Evolutionary conservation across 2,329 filamentous ascomycete genomes (phyloP).

Genomic region (Beauveria sp.): DNA sequence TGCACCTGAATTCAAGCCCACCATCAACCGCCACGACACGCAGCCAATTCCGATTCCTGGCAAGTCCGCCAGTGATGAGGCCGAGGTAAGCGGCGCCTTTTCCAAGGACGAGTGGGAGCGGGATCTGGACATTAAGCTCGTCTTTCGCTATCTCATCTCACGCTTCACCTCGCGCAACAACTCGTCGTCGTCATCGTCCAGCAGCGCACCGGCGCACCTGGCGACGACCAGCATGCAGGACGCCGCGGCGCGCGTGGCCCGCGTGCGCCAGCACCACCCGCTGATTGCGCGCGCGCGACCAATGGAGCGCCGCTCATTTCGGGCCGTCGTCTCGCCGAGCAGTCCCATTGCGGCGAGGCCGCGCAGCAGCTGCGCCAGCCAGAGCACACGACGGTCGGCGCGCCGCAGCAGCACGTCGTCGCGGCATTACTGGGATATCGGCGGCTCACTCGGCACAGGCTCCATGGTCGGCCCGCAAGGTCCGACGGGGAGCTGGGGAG

Average conservation of each 20-base stretch:
- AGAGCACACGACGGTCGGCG: conserved; percentile 71
- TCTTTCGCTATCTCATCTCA: conserved; percentile 78
- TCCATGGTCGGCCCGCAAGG: conserved; percentile 60
- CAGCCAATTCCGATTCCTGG: conserved; percentile 31
- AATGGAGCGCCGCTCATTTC: conserved; percentile 49
- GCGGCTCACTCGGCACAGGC: conserved; percentile 69
- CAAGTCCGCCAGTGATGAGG: conserved; percentile 14
- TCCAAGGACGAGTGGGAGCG: conserved; percentile 86
- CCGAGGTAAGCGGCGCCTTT: conserved; percentile 30
- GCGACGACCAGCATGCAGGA: conserved; percentile 50
- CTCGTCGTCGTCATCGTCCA: conserved; percentile 17
- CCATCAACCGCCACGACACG: conserved; percentile 29
- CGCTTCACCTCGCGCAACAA: conserved; percentile 55
- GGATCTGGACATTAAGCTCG: conserved; percentile 81
- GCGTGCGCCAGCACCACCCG: conserved; percentile 84
- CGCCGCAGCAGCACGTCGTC: conserved; percentile 62
- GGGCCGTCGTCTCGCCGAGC: conserved; percentile 39
- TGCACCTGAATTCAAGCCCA: conserved; percentile 39
- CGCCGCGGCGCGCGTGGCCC: conserved; percentile 66
- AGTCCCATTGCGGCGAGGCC: conserved; percentile 42
- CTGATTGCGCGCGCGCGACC: conserved; percentile 56
- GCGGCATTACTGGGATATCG: conserved; percentile 88
- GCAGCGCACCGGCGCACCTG: conserved; percentile 25
- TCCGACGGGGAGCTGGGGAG: conserved; percentile 71
- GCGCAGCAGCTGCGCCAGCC: conserved; percentile 71